Evolutionary conservation across 495 filamentous ascomycete genomes (phyloP), one percentile per base, ranked within the genome.

Genomic region (Penicillium silybi): DNA sequence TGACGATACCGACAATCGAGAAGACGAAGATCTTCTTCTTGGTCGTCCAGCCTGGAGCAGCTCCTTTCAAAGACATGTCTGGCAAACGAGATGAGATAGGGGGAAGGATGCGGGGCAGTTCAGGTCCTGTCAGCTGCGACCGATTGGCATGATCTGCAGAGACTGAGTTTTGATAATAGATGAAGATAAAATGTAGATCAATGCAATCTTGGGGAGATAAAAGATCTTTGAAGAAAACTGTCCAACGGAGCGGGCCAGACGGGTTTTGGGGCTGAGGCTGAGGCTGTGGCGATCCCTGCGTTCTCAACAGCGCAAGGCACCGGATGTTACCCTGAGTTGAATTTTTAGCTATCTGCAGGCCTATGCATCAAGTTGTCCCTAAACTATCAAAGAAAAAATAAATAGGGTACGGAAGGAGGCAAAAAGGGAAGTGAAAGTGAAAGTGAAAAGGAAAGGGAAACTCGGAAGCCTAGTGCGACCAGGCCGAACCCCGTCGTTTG

Each of bases 11-110:
- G 26, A 69, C 51, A 1, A 50, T 41, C 1, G 52, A 58, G 15
- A 68, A 39, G 29, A 75, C 27, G 4, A 74, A 41, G 23, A 69
- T 41, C 47, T 72, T 74, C 60, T 72, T 75, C 59, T 65, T 73
- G 17, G 58, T 53, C 0, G 69, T 62, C 70, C 71, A 72, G 8
- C 63, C 47, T 44, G 59, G 62, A 58, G 63, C 70, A 42, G 68
- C 72, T 19, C 47, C 15, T 41, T 41, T 61, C 42, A 45, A 45
- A 37, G 50, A 44, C 9, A 32, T 43, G 5, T 39, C 43, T 16
- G 41, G 26, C 27, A 44, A 35, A 29, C 9, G 15, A 6, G 22
- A 6, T 20, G 29, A 35, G 10, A 46, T 17, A 16, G 13, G 17
- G 32, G 22, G 27, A 34, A 16, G 8, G 3, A 23, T 43, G 11